phyloP scores from a whole-genome alignment of 441 rosid species.

The Melastoma candidum region DNA sequence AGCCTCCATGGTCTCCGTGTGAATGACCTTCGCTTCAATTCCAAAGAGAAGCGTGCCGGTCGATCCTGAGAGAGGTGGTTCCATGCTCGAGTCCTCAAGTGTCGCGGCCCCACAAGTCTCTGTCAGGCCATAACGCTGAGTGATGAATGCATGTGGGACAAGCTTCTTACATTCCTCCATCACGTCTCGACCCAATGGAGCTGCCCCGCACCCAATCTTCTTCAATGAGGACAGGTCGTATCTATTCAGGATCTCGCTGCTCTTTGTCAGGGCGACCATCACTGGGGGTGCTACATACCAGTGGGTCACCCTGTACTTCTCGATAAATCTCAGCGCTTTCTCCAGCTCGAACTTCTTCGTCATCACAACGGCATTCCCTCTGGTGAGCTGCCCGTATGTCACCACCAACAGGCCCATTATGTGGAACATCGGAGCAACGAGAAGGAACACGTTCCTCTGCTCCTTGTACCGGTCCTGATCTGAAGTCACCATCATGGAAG shows the following conservation, averaged over 20 bases:
- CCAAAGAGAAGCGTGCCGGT: conserved; percentile 7
- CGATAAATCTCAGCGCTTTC: conserved; percentile 13
- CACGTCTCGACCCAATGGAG: conserved; percentile 19
- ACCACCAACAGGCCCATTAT: not conserved
- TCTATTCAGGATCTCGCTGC: not conserved
- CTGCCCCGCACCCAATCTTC: conserved; percentile 19
- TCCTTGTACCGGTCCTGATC: conserved; percentile 19
- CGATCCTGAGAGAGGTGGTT: not conserved
- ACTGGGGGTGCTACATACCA: conserved; percentile 18
- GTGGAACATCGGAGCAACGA: conserved; percentile 18
- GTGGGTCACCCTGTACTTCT: conserved; percentile 16
- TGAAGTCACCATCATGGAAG: conserved; percentile 7
- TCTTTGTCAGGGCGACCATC: conserved; percentile 16
- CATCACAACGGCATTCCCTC: conserved; percentile 16
- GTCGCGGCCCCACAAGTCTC: conserved; percentile 15
- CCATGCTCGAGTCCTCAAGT: conserved; percentile 3
- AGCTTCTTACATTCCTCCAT: conserved; percentile 12
- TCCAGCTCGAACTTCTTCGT: conserved; percentile 21
- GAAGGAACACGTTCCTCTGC: conserved; percentile 11
- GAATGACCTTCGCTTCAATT: conserved; percentile 12
- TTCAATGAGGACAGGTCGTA: conserved; percentile 15
- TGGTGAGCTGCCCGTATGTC: conserved; percentile 13
- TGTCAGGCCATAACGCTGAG: conserved; percentile 12
- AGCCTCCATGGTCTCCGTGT: not conserved
- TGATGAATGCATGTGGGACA: not conserved